Evolutionary conservation across 305 asterid species (phyloP), one percentile per base, ranked within the genome.

Genomic region (Striga hermonthica): DNA sequence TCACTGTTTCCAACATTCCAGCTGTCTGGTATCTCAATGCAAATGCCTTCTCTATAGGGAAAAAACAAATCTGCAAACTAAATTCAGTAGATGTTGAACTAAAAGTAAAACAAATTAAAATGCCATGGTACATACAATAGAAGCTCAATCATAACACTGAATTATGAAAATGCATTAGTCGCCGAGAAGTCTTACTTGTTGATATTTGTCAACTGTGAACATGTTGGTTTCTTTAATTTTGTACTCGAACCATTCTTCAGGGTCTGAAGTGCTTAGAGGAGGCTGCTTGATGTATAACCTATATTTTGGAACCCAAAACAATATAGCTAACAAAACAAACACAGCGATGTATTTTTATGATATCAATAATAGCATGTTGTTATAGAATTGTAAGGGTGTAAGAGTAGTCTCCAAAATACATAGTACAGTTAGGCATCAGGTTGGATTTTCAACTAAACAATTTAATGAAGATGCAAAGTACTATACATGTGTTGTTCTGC

Each of bases 181-280:
- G 57, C 13, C 47, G 63, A 74, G 75, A 69, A 64, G 60, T 72
- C 78, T 83, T 75, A 87, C 98, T 91, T 92, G 98, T 80, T 92
- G 98, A 83, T 92, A 92, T 77, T 92, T 92, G 73, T 92, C 97
- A 70, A 85, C 95, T 0, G 98, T 92, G 76, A 92, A 92, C 87
- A 92, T 82, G 82, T 92, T 92, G 68, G 88, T 80, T 80, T 92
- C 98, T 74, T 92, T 92, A 68, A 92, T 89, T 80, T 89, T 92
- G 87, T 92, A 92, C 72, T 92, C 98, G 35, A 54, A 90, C 98
- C 98, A 92, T 78, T 91, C 84, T 37, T 79, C 84, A 41, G 88
- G 75, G 67, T 73, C 73, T 49, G 80, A 77, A 43, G 81, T 63
- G 64, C 84, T 77, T 28, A 75, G 49, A 47, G 76, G 85, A 64